These are phyloP conservation scores for Penicillium psychrosexuale DNA, from an alignment of 2,329 filamentous ascomycete genomes.

Conservation along the genomic window DNA sequence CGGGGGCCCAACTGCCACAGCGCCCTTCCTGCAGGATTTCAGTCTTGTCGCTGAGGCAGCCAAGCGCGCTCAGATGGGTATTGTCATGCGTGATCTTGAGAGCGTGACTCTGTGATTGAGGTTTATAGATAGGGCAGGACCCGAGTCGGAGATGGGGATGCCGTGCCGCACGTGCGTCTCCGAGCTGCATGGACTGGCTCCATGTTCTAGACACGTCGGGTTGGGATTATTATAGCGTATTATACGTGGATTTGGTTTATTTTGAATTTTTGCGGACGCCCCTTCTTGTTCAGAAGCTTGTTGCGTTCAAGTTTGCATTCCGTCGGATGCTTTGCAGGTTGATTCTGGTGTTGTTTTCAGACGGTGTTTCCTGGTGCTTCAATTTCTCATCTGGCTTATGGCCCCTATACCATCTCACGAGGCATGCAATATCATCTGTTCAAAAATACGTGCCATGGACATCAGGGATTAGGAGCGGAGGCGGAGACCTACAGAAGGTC, in stretches of 20 bases:
- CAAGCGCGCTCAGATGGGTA: slow-evolving; percentile 86
- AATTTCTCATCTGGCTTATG: background rate
- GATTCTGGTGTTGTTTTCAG: background rate
- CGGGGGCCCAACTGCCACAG: slow-evolving; percentile 45
- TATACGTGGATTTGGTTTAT: background rate
- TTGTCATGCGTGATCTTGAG: slow-evolving; percentile 79
- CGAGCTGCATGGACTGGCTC: slow-evolving; percentile 13
- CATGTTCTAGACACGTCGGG: slow-evolving; percentile 2
- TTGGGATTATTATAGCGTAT: slow-evolving; percentile 8
- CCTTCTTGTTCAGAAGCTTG: background rate
- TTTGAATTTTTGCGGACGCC: background rate
- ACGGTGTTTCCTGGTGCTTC: slow-evolving; percentile 2
- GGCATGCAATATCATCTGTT: slow-evolving; percentile 3
- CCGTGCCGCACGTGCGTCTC: background rate
- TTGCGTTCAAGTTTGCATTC: background rate
- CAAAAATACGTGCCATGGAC: background rate
- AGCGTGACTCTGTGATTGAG: slow-evolving; percentile 36
- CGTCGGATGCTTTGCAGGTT: background rate
- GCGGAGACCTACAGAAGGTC: background rate
- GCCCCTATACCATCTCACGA: slow-evolving; percentile 6
- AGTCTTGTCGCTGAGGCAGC: slow-evolving; percentile 87
- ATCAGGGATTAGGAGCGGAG: background rate
- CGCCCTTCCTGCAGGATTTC: slow-evolving; percentile 72
- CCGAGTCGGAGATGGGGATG: background rate
- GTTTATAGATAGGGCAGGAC: slow-evolving; percentile 9